Percentiles rank a stretch among this genome's conserved stretches.
phyloP scores from a whole-genome alignment of 345 rosid species.

The Camelina neglecta region DNA sequence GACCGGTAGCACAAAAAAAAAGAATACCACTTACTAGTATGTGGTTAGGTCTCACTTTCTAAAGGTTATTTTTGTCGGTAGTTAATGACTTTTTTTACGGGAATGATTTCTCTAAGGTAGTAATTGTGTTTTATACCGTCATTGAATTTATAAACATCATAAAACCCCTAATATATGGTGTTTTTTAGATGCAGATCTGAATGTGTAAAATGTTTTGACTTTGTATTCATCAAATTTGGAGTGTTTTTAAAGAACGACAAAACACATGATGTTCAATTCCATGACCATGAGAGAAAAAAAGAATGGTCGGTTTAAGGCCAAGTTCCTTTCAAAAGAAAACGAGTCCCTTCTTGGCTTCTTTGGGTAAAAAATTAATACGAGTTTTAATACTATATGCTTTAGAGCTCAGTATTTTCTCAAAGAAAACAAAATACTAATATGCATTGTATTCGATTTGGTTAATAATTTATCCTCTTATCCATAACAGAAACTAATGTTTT shows the following conservation, averaged over 20 bases:
- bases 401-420: neutral
- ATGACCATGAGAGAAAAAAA: neutral
- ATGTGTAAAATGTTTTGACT: slow-evolving; percentile 4
- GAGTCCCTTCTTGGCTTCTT: slow-evolving; percentile 5
- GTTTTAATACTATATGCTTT: neutral
- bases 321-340: slow-evolving; percentile 20
- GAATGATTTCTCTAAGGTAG: neutral
- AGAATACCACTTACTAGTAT: neutral
- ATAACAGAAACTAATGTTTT: neutral
- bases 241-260: slow-evolving; percentile 5
- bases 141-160: neutral
- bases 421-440: neutral
- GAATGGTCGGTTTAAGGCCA: slow-evolving; percentile 6
- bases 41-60: slow-evolving; percentile 7
- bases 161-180: neutral
- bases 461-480: slow-evolving; percentile 17
- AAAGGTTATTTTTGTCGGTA: slow-evolving; percentile 23
- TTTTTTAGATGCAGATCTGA: slow-evolving; percentile 6
- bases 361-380: neutral
- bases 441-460: slow-evolving; percentile 5
- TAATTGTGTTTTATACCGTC: neutral
- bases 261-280: slow-evolving; percentile 1
- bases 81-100: slow-evolving; percentile 17
- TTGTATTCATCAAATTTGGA: neutral
- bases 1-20: neutral